These are phyloP conservation scores for Staphylotrichum longicolle DNA, from an alignment of 495 filamentous ascomycete species.

Conservation along the genomic window DNA sequence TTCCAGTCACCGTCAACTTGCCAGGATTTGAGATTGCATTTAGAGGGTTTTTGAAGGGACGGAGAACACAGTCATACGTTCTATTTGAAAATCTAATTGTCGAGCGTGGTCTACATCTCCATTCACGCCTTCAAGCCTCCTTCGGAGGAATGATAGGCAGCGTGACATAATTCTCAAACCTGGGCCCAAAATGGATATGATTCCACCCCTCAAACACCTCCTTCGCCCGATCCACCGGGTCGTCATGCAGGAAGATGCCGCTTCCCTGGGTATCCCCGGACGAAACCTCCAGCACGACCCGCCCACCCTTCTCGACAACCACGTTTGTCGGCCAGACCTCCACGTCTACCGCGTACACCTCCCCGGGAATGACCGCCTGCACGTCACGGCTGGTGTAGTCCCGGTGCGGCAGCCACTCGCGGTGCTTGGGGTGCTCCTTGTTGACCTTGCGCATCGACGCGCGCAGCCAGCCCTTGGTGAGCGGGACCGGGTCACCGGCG, in stretches of 20 bases:
- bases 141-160: conserved; percentile 54
- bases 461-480: conserved; percentile 59
- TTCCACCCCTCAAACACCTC: conserved; percentile 35
- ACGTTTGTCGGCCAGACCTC: conserved; percentile 72
- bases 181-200: conserved; percentile 55
- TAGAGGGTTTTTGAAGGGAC: too few species aligned
- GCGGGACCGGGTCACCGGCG: conserved; percentile 46
- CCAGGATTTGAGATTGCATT: too few species aligned
- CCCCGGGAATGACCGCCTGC: conserved; percentile 50
- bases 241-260: conserved; percentile 57
- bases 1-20: too few species aligned
- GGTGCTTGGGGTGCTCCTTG: conserved; percentile 44
- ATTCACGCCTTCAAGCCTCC: neutral
- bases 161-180: conserved; percentile 52
- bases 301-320: conserved; percentile 53
- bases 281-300: conserved; percentile 55
- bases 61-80: too few species aligned
- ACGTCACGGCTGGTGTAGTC: conserved; percentile 60
- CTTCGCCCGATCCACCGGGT: conserved; percentile 29
- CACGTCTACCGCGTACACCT: conserved; percentile 62
- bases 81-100: too few species aligned
- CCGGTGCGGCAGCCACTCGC: conserved; percentile 56
- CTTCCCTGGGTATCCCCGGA: conserved; percentile 61
- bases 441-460: conserved; percentile 55
- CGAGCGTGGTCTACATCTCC: neutral